These are phyloP conservation scores for Zymoseptoria ardabiliae DNA, from an alignment of 2,329 filamentous ascomycete species.

Conservation along the genomic window DNA sequence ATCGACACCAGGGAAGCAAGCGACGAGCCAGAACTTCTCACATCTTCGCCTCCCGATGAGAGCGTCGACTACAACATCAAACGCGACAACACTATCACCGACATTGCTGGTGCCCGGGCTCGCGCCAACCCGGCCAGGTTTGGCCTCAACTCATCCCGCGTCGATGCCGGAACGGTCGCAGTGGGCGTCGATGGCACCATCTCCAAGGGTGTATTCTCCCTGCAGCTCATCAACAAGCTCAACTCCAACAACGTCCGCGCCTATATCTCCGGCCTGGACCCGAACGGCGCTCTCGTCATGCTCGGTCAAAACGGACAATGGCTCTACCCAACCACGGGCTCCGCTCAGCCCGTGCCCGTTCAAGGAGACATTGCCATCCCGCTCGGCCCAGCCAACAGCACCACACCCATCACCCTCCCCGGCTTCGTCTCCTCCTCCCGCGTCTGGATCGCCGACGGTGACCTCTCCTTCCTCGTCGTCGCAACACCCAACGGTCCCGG, in stretches of 20 bases:
- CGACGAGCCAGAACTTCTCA: neutral
- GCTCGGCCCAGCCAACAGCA: constrained; percentile 31
- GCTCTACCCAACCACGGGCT: constrained; percentile 36
- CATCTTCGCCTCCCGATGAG: neutral
- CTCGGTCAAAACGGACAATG: constrained; percentile 33
- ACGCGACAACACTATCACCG: neutral
- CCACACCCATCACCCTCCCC: constrained; percentile 35
- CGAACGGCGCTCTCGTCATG: constrained; percentile 36
- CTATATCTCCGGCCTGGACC: constrained; percentile 41
- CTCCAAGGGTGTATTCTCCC: constrained; percentile 4
- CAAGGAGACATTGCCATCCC: constrained; percentile 35
- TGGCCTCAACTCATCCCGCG: neutral
- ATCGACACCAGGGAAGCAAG: neutral
- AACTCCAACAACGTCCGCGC: constrained; percentile 32
- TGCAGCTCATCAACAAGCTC: constrained; percentile 40
- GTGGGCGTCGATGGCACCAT: neutral
- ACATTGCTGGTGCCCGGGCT: neutral
- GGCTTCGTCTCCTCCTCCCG: constrained; percentile 37
- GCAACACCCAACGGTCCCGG: constrained; percentile 26
- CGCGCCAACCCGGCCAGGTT: neutral
- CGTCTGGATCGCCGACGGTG: constrained; percentile 41
- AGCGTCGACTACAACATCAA: neutral
- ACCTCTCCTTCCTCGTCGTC: constrained; percentile 40
- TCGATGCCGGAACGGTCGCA: neutral
- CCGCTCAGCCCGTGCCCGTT: constrained; percentile 31